Evolutionary conservation across 192 early-diverging fungal species (phyloP), one percentile per base, ranked within the genome.

Genomic region (Coemansia sp.): DNA sequence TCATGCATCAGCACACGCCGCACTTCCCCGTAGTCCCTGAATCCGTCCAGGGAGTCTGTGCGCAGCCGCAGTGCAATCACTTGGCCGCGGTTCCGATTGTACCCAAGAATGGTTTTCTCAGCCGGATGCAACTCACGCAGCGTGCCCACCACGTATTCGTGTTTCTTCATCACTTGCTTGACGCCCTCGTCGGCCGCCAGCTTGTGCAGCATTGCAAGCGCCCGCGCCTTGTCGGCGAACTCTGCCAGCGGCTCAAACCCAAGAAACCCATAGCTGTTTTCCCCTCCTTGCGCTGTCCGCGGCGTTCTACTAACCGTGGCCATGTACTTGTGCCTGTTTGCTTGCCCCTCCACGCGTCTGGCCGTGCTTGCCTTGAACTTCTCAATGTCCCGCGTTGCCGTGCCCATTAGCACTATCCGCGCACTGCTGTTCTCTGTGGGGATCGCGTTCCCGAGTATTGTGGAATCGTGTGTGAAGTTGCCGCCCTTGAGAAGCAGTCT

Each of bases 1-100:
- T 82, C 79, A 35, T 82, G 79, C 74, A 75, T 76, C 50, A 82
- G 62, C 50, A 82, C 79, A 32, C 57, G 49, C 53, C 73, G 74
- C 10, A 82, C 54, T 2, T 14, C 52, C 23, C 33, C 17, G 38
- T 73, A 82, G 60, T 63, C 70, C 19, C 79, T 50, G 63, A 82
- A 82, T 9, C 74, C 74, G 4, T 70, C 74, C 42, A 82, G 53
- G 35, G 69, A 67, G 42, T 75, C 74, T 4, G 73, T 70, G 40
- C 74, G 73, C 62, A 82, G 61, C 17, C 74, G 46, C 61, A 76
- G 59, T 29, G 79, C 79, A 62, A 81, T 76, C 0, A 73, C 74
- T 20, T 70, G 22, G 35, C 79, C 79, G 38, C 79, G 73, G 66
- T 76, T 76, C 5, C 74, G 49, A 54, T 81, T 81, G 61, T 81